Percentiles rank a stretch among this genome's conserved stretches.
Evolutionary conservation across 169 alveolate species (phyloP).

Genomic region (Plasmodium vinckei): DNA sequence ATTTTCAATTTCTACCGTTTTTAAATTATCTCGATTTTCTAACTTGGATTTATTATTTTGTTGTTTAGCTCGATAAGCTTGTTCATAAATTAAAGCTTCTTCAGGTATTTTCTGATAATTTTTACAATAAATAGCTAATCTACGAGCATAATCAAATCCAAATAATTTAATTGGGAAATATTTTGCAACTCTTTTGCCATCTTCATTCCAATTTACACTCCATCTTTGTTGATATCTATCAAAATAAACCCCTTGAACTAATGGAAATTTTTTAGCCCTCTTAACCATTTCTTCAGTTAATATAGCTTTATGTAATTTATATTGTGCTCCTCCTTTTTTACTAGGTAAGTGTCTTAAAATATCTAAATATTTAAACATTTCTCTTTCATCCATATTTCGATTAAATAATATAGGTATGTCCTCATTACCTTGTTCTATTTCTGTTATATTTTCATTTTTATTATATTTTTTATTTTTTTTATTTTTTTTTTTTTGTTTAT

Average conservation of each 20-base stretch:
- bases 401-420: constrained; percentile 35
- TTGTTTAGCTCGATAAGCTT: constrained; percentile 70
- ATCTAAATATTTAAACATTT: constrained; percentile 66
- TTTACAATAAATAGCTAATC: constrained; percentile 82
- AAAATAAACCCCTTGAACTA: constrained; percentile 83
- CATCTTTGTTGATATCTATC: constrained; percentile 86
- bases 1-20: neutral
- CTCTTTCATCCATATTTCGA: constrained; percentile 70
- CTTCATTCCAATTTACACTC: constrained; percentile 85
- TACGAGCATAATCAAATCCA: constrained; percentile 83
- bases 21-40: constrained; percentile 4
- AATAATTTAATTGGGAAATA: constrained; percentile 84
- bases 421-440: neutral
- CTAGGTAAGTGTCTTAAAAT: constrained; percentile 74
- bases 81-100: constrained; percentile 75
- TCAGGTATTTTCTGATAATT: constrained; percentile 74
- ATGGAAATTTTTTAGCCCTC: constrained; percentile 82
- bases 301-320: constrained; percentile 79
- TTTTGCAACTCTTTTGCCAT: constrained; percentile 85
- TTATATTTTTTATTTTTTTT: neutral
- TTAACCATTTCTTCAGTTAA: constrained; percentile 81
- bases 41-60: constrained; percentile 69
- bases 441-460: neutral
- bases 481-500: neutral
- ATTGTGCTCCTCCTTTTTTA: constrained; percentile 78